A percentile compares a stretch with the other conserved stretches of the same genome.
Conservation (phyloP, 164 flowering plant species). For the Warburgia ugandensis region DNA sequence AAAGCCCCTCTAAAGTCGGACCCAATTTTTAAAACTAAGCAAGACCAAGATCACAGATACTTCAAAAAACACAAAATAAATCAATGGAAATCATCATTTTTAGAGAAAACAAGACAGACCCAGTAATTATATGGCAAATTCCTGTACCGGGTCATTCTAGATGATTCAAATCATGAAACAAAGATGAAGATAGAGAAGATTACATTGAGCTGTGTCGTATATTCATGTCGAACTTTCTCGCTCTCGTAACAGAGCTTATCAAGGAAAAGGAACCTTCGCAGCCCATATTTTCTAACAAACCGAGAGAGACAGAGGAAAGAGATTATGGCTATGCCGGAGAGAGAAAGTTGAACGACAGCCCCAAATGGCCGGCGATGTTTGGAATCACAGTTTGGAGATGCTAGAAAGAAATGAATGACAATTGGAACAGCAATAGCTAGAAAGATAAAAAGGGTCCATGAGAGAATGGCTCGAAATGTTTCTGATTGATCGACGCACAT, state of each 20-base stretch:
- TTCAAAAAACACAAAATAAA: not conserved
- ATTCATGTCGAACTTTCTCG: conserved; percentile 57
- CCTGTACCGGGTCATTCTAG: too few relatives aligned
- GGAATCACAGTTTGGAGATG: conserved; percentile 56
- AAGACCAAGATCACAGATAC: not conserved
- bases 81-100: too few relatives aligned
- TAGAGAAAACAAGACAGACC: not conserved
- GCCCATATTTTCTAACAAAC: conserved; percentile 54
- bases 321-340: conserved; percentile 50
- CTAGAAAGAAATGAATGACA: conserved; percentile 57
- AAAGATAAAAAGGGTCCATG: conserved; percentile 63
- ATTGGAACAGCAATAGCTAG: conserved; percentile 52
- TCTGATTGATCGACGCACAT: conserved; percentile 87
- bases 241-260: conserved; percentile 77
- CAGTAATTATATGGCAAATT: not conserved
- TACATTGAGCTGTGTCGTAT: conserved; percentile 67
- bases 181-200: conserved; percentile 13
- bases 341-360: conserved; percentile 57
- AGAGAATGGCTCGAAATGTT: conserved; percentile 29
- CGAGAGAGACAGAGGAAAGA: conserved; percentile 63
- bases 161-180: not conserved
- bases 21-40: not conserved
- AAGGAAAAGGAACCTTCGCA: conserved; percentile 74
- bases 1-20: not conserved
- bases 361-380: conserved; percentile 61